Evolutionary conservation across 2,329 filamentous ascomycete species (phyloP), one percentile per base, ranked within the genome.

Genomic region (Dactylellina leptospora): DNA sequence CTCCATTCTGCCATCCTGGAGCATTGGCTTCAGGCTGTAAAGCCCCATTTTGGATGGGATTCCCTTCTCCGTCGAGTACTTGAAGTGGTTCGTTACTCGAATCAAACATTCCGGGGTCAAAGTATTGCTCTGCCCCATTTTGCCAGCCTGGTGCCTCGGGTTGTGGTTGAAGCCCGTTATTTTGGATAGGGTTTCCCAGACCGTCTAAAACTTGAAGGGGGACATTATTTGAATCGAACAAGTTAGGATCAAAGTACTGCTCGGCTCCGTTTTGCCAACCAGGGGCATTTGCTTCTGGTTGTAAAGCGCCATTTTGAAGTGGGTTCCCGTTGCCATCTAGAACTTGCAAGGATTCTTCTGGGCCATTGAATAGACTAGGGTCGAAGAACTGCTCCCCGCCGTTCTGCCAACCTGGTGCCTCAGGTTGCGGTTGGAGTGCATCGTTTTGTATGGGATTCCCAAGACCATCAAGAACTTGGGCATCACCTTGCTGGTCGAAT

Each of bases 321-420:
- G 38, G 59, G 11, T 63, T 47, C 4, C 48, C 51, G 2, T 10
- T 5, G 27, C 33, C 51, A 18, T 55, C 27, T 16, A 55, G 51
- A 1, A 42, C 54, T 45, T 28, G 54, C 6, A 38, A 25, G 0
- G 44, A 20, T 42, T n/a, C 6, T 16, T 44, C 36, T 30, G 53
- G 40, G 11, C n/a, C 23, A 25, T 48, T 25, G 23, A 48, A 48
- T 16, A 48, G n/a, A n/a, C 5, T 13, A 6, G 50, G 50, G 8
- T 54, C 23, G 30, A 54, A 54, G 40, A 22, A 38, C 16, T 54
- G 28, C 18, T 50, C 58, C 30, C 23, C 20, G 3, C 11, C 56
- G 36, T 23, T 53, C 30, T 42, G 45, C 20, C 20, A 30, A 27
- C 33, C 18, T 8, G 53, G 53, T 5, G 42, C 44, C 4, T 2